phyloP scores from a whole-genome alignment of 352 stramenopile genomes.

The Phytophthora kernoviae region DNA sequence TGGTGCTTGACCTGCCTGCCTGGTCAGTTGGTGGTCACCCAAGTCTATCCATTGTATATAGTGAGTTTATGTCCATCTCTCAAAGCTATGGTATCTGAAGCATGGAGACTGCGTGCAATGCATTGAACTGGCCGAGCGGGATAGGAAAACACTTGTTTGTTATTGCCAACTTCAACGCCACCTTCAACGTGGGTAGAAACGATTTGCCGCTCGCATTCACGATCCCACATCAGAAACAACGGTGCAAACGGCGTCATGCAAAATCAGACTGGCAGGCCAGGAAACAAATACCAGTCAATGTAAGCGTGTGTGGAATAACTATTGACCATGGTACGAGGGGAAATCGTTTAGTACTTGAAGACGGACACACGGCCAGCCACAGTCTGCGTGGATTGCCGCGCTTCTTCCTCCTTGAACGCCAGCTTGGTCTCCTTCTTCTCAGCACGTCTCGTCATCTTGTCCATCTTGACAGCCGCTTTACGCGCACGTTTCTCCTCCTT shows the following conservation, averaged over 20 bases:
- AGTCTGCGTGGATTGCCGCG: constrained; percentile 68
- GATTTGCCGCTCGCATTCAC: no score
- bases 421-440: constrained; percentile 96
- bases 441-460: constrained; percentile 88
- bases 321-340: constrained; percentile 18
- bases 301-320: not conserved
- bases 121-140: not conserved
- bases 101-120: no score
- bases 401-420: constrained; percentile 93
- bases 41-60: no score
- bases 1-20: no score
- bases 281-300: not conserved
- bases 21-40: no score
- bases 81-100: no score
- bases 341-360: constrained; percentile 80
- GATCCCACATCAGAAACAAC: no score
- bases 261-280: no score
- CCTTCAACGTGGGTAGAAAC: not conserved
- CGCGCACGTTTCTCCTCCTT: constrained; percentile 92
- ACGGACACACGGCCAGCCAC: constrained; percentile 66
- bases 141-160: not conserved
- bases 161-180: not conserved
- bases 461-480: constrained; percentile 93
- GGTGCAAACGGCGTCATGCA: no score
- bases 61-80: no score